Base-by-base conservation (phyloP, 1,284 basidiomycete species). In the Ceratorhiza oryzae-sativae region DNA sequence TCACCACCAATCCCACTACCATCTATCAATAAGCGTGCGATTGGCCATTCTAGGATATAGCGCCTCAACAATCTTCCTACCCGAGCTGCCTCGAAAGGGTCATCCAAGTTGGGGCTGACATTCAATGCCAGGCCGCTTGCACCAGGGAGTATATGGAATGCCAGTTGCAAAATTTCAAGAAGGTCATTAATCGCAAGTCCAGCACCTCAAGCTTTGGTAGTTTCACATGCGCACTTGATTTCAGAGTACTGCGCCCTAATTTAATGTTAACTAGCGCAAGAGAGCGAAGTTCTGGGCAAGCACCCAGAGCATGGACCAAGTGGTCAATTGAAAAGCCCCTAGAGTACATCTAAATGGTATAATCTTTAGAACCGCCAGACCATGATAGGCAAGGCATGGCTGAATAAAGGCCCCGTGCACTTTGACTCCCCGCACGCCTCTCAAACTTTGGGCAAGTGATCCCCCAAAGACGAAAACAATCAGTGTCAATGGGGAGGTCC, bases 191-290 rank as follows among this genome's bases (percentile, higher is more conserved):
- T 5, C 59, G 59, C 20, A 61, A 23, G 59, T 61, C 59, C 5
- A 46, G 41, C n/a, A 61, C 13, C 23, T 61, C 59, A n/a, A 45
- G 42, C 18, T 61, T 23, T 23, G 39, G 59, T 13, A 61, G 59
- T n/a, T n/a, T 39, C 36, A 25, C 9, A 4, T 15, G 18, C 39
- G 0, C 32, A 10, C 13, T 46, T 27, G 12, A 2, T 10, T 15
- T 36, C 30, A 20, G 15, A 3, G 13, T 13, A 18, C 9, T 45
- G 36, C 6, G 36, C 15, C 3, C n/a, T 2, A 58, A 20, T n/a
- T 10, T 12, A 30, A 36, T 6, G 36, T 5, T 4, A 23, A 58
- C 9, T 18, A 58, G 55, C 10, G 55, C 13, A 18, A 58, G 36
- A 20, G 32, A 32, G 20, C 55, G 34, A 12, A 58, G 55, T 2